Base-by-base conservation (phyloP, 345 rosid species). In the Dipteronia sinensis region DNA sequence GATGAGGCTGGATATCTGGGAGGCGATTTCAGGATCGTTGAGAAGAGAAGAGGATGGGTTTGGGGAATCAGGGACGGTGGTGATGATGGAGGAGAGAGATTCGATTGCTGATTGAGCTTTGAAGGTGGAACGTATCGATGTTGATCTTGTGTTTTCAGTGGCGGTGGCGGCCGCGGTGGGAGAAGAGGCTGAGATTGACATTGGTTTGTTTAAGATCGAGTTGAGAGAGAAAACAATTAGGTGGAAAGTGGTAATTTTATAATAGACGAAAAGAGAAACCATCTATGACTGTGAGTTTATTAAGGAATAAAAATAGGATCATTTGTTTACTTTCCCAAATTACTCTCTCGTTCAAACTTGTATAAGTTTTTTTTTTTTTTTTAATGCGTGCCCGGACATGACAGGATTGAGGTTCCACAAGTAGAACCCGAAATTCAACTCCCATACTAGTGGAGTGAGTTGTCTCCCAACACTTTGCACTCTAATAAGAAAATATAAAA, bases 1-100 rank as follows among this genome's bases (percentile, higher is more conserved):
- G 79, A 93, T 95, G 80, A 90, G 95, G 76, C 89, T 11, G 16
- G 97, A 88, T 67, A 95, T 87, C 40, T 87, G 86, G 85, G 92
- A 64, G 79, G 89, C 84, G 79, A 92, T 76, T 66, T 83, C 27
- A 2, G 86, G 82, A 75, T 92, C 84, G 20, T 85, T 81, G 79
- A 92, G 98, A 78, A 93, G 97, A 23, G 81, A 61, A 49, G 19
- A 49, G 66, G 88, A 80, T 1, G 89, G 87, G 79, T 75, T 72
- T 22, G 74, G 71, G 46, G 86, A 76, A 53, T 87, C 76, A 65
- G 88, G 65, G 78, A 89, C 51, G 27, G 87, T 77, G 49, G 90
- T 74, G 23, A 91, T 85, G 46, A 87, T 84, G 40, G 92, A 25
- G 10, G 89, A 66, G 47, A 92, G 87, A 40, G 92, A 80, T 51